phyloP scores from a whole-genome alignment of 768 basidiomycete species.

The Basidioascus undulatus region DNA sequence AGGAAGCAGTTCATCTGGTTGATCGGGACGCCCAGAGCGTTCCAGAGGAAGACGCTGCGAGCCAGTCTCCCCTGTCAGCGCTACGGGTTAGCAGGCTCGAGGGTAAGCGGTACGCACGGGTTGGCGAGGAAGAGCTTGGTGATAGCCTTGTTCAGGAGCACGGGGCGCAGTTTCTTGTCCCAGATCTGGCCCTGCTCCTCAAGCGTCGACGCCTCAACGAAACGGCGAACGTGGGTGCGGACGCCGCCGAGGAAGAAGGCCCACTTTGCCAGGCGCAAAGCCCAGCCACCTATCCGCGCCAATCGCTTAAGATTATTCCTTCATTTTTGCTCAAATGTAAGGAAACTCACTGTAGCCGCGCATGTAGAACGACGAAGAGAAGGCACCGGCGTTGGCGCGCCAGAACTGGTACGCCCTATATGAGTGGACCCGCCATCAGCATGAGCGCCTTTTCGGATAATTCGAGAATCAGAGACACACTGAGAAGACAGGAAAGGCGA shows the following conservation, averaged over 20 bases:
- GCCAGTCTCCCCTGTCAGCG: conserved; percentile 2
- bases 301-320: neutral
- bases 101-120: too few species aligned
- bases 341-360: conserved; percentile 33
- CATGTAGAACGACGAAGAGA: conserved; percentile 34
- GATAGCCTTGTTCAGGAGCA: conserved; percentile 35
- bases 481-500: conserved; percentile 43
- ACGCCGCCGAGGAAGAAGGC: conserved; percentile 39
- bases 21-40: conserved; percentile 48
- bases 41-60: conserved; percentile 46
- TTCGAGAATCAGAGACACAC: neutral
- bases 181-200: conserved; percentile 39
- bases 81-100: neutral
- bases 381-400: conserved; percentile 31
- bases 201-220: conserved; percentile 32
- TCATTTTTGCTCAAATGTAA: neutral
- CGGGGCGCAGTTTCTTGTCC: conserved; percentile 32
- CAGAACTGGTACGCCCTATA: conserved; percentile 61
- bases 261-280: conserved; percentile 34
- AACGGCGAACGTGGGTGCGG: conserved; percentile 27
- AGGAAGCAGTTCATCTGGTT: conserved; percentile 41
- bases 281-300: conserved; percentile 18
- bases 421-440: conserved; percentile 11
- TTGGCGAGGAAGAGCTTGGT: conserved; percentile 28
- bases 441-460: neutral